Conservation (phyloP, 2,329 filamentous ascomycete species). For the Fusarium citri region DNA sequence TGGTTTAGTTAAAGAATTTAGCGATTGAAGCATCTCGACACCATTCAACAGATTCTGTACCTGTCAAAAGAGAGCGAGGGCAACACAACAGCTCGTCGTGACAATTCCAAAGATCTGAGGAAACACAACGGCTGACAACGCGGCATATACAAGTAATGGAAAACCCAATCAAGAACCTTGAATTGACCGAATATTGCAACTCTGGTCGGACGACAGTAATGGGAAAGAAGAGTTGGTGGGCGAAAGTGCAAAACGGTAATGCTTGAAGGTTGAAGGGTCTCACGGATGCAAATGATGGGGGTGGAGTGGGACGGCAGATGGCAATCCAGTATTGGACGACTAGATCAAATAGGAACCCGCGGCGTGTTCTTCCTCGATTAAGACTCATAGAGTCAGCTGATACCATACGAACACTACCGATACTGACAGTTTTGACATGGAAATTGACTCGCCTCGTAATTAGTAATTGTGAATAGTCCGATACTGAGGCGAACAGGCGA, state of each 20-base stretch:
- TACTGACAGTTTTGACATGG: neutral
- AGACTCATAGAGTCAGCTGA: conserved; percentile 26
- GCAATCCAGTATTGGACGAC: conserved; percentile 28
- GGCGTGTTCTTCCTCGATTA: conserved; percentile 32
- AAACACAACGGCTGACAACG: conserved; percentile 28
- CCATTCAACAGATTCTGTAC: conserved; percentile 5
- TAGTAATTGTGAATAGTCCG: neutral
- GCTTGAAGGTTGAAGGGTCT: conserved; percentile 24
- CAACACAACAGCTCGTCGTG: conserved; percentile 20
- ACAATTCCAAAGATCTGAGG: conserved; percentile 13
- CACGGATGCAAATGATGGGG: conserved; percentile 25
- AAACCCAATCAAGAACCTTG: conserved; percentile 44
- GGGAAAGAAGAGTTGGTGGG: conserved; percentile 18
- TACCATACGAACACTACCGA: conserved; percentile 16
- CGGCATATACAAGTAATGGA: conserved; percentile 4
- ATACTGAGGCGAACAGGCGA: neutral
- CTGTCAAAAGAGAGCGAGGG: conserved; percentile 21
- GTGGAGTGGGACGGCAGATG: conserved; percentile 18
- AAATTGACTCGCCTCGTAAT: conserved; percentile 16
- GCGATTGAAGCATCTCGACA: neutral
- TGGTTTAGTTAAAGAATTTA: conserved; percentile 11
- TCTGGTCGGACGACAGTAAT: neutral
- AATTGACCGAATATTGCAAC: conserved; percentile 44
- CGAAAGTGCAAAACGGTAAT: conserved; percentile 18
- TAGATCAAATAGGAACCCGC: conserved; percentile 32